These are phyloP conservation scores for Acacia melanoxylon DNA, from an alignment of 306 rosid genomes.

Conservation along the genomic window DNA sequence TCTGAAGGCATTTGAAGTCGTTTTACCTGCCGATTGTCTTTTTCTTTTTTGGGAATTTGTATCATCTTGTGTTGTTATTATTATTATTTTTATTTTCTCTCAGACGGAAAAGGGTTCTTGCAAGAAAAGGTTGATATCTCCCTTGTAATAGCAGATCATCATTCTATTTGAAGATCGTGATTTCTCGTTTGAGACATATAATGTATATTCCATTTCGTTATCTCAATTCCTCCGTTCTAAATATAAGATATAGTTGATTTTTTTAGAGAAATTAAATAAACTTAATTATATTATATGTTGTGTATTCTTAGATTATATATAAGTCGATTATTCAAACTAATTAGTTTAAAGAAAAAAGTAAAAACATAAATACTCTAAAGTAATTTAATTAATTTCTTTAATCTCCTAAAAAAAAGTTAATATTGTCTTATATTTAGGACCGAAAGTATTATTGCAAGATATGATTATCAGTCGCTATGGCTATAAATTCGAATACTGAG, in stretches of 20 bases:
- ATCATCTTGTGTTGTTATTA: background rate
- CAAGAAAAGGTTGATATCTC: constrained; percentile 21
- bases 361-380: too few relatives aligned
- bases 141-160: constrained; percentile 6
- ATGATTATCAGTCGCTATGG: background rate
- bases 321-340: too few relatives aligned
- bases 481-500: background rate
- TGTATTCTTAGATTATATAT: too few relatives aligned
- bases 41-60: background rate
- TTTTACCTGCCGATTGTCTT: constrained; percentile 32
- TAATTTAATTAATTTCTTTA: too few relatives aligned
- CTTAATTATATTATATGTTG: too few relatives aligned
- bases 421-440: too few relatives aligned
- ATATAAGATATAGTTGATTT: too few relatives aligned
- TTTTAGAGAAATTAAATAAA: too few relatives aligned
- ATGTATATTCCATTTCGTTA: background rate
- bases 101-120: constrained; percentile 20
- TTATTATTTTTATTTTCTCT: constrained; percentile 11
- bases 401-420: too few relatives aligned
- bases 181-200: background rate
- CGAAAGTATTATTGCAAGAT: background rate
- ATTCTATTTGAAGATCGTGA: constrained; percentile 25
- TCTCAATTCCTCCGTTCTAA: background rate
- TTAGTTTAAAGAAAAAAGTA: too few relatives aligned
- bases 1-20: constrained; percentile 41